A percentile compares a stretch with the other conserved stretches of the same genome.
These are phyloP conservation scores for Beauveria caledonica DNA, from an alignment of 2,329 filamentous ascomycete species.

Conservation along the genomic window DNA sequence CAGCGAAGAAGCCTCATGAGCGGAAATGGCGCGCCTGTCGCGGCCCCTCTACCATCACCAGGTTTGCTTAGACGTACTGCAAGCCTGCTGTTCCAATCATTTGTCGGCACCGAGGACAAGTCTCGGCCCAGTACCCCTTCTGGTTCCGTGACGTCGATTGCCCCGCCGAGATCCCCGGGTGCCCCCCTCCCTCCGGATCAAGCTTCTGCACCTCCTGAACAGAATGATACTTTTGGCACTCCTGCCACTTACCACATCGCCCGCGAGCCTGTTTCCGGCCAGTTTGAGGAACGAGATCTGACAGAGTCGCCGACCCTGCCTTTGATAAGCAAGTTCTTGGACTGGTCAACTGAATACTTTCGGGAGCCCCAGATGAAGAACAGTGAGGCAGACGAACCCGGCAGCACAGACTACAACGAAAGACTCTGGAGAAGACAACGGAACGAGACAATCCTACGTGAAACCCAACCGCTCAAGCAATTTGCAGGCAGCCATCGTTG, in stretches of 20 bases:
- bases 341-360: slow-evolving; percentile 98
- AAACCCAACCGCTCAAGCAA: slow-evolving; percentile 89
- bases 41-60: slow-evolving; percentile 43
- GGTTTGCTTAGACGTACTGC: slow-evolving; percentile 56
- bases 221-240: slow-evolving; percentile 59
- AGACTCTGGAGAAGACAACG: slow-evolving; percentile 85
- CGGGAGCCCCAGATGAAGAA: slow-evolving; percentile 97
- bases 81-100: slow-evolving; percentile 53
- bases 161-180: slow-evolving; percentile 23
- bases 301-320: slow-evolving; percentile 58
- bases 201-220: slow-evolving; percentile 55
- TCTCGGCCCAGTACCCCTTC: slow-evolving; percentile 26
- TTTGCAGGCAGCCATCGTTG: slow-evolving; percentile 78
- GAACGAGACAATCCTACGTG: slow-evolving; percentile 85
- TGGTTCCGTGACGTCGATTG: slow-evolving; percentile 15
- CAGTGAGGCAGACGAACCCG: slow-evolving; percentile 90
- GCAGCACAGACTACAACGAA: slow-evolving; percentile 92
- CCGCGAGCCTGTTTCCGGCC: slow-evolving; percentile 69
- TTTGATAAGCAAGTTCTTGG: slow-evolving; percentile 73
- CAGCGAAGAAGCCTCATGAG: slow-evolving; percentile 37
- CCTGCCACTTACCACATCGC: slow-evolving; percentile 68
- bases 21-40: slow-evolving; percentile 19
- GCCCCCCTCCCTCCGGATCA: slow-evolving; percentile 34
- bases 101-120: slow-evolving; percentile 43
- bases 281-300: slow-evolving; percentile 57